Evolutionary conservation across 2,329 filamentous ascomycete species (phyloP).

Genomic region (Talaromyces sp.): DNA sequence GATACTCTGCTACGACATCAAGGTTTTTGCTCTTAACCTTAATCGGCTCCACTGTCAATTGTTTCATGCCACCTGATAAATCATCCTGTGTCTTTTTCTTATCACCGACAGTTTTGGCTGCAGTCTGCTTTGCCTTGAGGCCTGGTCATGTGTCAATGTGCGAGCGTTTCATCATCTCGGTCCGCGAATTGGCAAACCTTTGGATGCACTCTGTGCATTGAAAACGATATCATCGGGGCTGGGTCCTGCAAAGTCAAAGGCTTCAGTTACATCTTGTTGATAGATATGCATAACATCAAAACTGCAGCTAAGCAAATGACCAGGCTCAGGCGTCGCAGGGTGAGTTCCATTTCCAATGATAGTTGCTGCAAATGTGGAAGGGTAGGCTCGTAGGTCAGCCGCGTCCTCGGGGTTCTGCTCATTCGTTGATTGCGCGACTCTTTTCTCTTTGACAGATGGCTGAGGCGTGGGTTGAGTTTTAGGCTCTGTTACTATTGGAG

Average conservation of each 20-base stretch:
- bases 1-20: conserved; percentile 77
- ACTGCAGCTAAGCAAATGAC: conserved; percentile 31
- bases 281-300: conserved; percentile 39
- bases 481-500: conserved; percentile 6
- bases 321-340: conserved; percentile 30
- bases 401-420: conserved; percentile 18
- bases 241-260: conserved; percentile 69
- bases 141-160: conserved; percentile 46
- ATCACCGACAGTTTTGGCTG: conserved; percentile 38
- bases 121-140: conserved; percentile 43
- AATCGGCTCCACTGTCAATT: conserved; percentile 47
- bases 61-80: conserved; percentile 48
- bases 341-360: conserved; percentile 35
- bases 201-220: conserved; percentile 69
- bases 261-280: conserved; percentile 41
- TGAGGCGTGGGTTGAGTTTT: not conserved
- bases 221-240: conserved; percentile 90
- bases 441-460: conserved; percentile 13
- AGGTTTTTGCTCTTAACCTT: conserved; percentile 71
- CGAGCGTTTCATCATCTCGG: conserved; percentile 32
- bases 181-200: conserved; percentile 64
- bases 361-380: conserved; percentile 51
- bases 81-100: conserved; percentile 45
- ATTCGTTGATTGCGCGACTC: conserved; percentile 16
- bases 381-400: conserved; percentile 41